Percentiles rank a stretch among this genome's conserved stretches.
Evolutionary conservation across 495 filamentous ascomycete genomes (phyloP).

Genomic region (Sphaerosporella brunnea): DNA sequence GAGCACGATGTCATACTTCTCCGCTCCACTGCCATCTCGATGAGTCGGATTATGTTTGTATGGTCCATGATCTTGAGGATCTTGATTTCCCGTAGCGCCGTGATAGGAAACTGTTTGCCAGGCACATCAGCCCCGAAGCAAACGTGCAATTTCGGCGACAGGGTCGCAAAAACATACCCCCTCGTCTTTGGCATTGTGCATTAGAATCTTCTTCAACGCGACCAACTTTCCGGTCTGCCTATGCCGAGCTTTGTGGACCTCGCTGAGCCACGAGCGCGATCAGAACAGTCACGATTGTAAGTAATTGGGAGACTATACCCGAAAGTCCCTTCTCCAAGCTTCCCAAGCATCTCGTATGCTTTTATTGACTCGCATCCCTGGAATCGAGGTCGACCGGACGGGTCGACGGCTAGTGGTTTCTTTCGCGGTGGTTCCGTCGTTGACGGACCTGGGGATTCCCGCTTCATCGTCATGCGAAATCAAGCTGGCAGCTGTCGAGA

Average conservation of each 20-base stretch:
- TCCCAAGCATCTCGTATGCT: conserved; percentile 74
- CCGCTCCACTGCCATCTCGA: conserved; percentile 90
- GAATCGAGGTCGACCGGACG: conserved; percentile 37
- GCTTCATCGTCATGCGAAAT: conserved; percentile 25
- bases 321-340: conserved; percentile 95
- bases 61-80: conserved; percentile 86
- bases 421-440: conserved; percentile 24
- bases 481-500: no score
- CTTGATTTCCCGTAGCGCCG: conserved; percentile 77
- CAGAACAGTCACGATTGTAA: no score
- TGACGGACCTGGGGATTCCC: conserved; percentile 21
- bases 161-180: no score
- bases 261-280: conserved; percentile 39
- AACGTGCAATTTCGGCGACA: no score
- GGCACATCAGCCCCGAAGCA: not conserved
- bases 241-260: conserved; percentile 78
- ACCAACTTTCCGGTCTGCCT: conserved; percentile 53
- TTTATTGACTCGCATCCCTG: conserved; percentile 70
- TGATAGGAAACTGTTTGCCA: conserved; percentile 48
- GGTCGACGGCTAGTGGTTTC: conserved; percentile 21
- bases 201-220: conserved; percentile 87
- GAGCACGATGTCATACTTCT: conserved; percentile 27
- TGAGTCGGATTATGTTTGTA: conserved; percentile 66
- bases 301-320: no score
- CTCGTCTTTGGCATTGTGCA: conserved; percentile 75